Evolutionary conservation across 345 rosid genomes (phyloP).

Genomic region (Populus tremula): DNA sequence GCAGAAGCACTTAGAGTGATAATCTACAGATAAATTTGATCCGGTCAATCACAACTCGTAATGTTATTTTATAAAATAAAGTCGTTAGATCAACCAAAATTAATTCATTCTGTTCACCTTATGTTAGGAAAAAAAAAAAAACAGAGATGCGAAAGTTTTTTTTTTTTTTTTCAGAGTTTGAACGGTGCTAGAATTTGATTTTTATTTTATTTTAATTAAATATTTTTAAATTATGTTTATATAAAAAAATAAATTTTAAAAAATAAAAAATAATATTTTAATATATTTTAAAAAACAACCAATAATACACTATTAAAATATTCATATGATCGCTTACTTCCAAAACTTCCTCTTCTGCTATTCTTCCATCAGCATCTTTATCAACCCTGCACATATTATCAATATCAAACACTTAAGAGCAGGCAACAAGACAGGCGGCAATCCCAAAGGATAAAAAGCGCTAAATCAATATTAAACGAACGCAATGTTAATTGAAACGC

Average conservation of each 20-base stretch:
- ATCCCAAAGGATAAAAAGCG: neutral
- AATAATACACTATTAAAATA: neutral
- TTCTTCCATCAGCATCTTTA: slow-evolving; percentile 77
- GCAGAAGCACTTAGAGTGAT: slow-evolving; percentile 86
- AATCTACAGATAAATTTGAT: slow-evolving; percentile 41
- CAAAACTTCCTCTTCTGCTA: slow-evolving; percentile 78
- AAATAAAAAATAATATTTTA: too few species aligned
- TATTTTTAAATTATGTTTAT: too few species aligned
- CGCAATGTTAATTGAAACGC: neutral
- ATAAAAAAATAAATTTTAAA: too few species aligned
- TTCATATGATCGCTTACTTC: slow-evolving; percentile 43
- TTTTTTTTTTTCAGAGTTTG: neutral
- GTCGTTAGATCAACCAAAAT: neutral
- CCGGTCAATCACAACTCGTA: neutral
- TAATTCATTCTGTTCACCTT: neutral
- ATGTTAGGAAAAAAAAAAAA: too few species aligned
- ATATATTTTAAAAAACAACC: too few species aligned
- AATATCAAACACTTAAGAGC: neutral
- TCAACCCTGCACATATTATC: slow-evolving; percentile 52
- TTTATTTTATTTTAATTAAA: too few species aligned
- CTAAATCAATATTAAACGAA: too few species aligned
- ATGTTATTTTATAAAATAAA: neutral
- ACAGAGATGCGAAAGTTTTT: neutral
- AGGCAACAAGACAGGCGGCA: neutral
- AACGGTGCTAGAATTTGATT: too few species aligned